These are phyloP conservation scores for Turnera subulata DNA, from an alignment of 345 rosid genomes.

Conservation along the genomic window DNA sequence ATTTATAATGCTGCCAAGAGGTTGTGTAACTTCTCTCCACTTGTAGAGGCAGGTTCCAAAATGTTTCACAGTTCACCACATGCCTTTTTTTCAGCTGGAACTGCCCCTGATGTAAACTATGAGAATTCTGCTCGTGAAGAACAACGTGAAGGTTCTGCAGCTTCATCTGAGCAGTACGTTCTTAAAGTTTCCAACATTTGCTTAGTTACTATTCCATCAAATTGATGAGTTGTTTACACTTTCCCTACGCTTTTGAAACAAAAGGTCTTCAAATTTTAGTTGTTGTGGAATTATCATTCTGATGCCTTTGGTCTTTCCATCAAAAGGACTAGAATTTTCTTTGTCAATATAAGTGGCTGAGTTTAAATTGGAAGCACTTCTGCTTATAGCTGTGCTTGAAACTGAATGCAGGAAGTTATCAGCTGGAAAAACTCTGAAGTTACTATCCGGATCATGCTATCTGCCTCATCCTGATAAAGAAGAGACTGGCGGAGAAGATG, in stretches of 20 bases:
- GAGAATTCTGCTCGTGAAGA: constrained; percentile 58
- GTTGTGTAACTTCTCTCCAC: constrained; percentile 34
- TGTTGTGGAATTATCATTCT: too few relatives aligned
- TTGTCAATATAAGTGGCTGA: too few relatives aligned
- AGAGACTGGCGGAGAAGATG: constrained; percentile 99
- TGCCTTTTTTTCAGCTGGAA: constrained; percentile 49
- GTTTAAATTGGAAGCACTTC: too few relatives aligned
- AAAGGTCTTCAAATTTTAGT: too few relatives aligned
- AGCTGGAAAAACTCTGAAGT: constrained; percentile 51
- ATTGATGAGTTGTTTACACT: too few relatives aligned
- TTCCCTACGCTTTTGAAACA: too few relatives aligned
- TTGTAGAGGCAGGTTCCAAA: constrained; percentile 40
- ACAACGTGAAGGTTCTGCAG: constrained; percentile 38
- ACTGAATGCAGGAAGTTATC: constrained; percentile 39
- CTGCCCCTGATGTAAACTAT: constrained; percentile 61
- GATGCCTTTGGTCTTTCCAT: too few relatives aligned
- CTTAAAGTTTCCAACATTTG: background rate
- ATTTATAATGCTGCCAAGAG: constrained; percentile 47
- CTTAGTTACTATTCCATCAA: background rate
- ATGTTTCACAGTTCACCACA: constrained; percentile 49
- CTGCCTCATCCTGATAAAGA: constrained; percentile 99
- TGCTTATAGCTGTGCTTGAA: background rate
- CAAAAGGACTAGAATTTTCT: too few relatives aligned
- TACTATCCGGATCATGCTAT: constrained; percentile 84
- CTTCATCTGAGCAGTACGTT: constrained; percentile 57